A percentile compares a stretch with the other conserved stretches of the same genome.
phyloP scores from a whole-genome alignment of 768 basidiomycete species.

The Boletales sp. region DNA sequence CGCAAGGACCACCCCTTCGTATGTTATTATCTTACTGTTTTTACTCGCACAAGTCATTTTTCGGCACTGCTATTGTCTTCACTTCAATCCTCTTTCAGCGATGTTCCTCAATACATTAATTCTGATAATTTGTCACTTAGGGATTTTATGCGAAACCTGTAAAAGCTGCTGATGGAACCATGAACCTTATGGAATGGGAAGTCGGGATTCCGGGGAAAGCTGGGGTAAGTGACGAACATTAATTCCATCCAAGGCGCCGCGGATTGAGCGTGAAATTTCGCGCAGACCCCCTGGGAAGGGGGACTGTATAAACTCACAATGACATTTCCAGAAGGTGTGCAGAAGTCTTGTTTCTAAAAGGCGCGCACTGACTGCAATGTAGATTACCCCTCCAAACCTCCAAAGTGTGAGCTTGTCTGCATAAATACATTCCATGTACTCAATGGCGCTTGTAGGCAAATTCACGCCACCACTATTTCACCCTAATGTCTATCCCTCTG shows the following conservation, averaged over 20 bases:
- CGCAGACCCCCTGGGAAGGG: slow-evolving; percentile 93
- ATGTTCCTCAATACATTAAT: slow-evolving; percentile 3
- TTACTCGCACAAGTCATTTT: slow-evolving; percentile 3
- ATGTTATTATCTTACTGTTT: slow-evolving; percentile 33
- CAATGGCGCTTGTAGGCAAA: slow-evolving; percentile 64
- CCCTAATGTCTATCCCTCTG: slow-evolving; percentile 98
- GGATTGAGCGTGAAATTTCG: slow-evolving; percentile 11
- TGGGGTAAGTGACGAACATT: slow-evolving; percentile 51
- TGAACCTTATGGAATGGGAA: slow-evolving; percentile 98
- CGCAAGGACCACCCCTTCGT: slow-evolving; percentile 98
- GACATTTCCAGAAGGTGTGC: slow-evolving; percentile 92
- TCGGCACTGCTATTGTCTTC: neutral
- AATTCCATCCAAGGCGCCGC: slow-evolving; percentile 7
- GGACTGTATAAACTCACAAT: slow-evolving; percentile 93
- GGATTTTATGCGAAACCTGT: slow-evolving; percentile 96
- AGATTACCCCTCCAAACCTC: slow-evolving; percentile 96
- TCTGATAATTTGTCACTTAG: slow-evolving; percentile 38
- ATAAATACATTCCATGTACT: neutral
- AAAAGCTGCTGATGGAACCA: slow-evolving; percentile 86
- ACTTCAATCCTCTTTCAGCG: neutral
- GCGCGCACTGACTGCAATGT: slow-evolving; percentile 9
- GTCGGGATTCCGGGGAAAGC: slow-evolving; percentile 96
- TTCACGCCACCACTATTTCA: slow-evolving; percentile 95
- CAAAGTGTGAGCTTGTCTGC: slow-evolving; percentile 65
- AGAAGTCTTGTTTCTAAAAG: neutral